Evolutionary conservation across 345 rosid genomes (phyloP).

Genomic region (Capsella bursapastoris): DNA sequence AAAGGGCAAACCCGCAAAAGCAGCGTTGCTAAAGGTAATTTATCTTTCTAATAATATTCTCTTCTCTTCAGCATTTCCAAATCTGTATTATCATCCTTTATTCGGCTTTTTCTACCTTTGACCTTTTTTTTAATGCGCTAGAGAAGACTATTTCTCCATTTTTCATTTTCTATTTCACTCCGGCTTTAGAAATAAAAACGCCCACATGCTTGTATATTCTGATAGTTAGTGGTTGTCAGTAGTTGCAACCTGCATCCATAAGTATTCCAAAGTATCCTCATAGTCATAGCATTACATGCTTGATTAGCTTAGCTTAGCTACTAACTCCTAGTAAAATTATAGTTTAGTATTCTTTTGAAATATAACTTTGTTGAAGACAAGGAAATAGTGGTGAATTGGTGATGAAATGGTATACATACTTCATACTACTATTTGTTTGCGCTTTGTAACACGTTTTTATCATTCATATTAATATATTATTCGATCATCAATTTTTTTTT

Average conservation of each 20-base stretch:
- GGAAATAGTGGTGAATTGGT: background rate
- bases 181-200: background rate
- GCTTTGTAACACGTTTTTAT: background rate
- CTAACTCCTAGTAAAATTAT: background rate
- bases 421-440: background rate
- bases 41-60: background rate
- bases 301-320: background rate
- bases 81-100: background rate
- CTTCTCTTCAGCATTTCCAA: conserved; percentile 1
- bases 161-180: background rate
- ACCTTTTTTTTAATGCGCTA: conserved; percentile 11
- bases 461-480: background rate
- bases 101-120: conserved; percentile 3
- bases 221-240: background rate
- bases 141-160: conserved; percentile 26
- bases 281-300: background rate
- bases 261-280: background rate
- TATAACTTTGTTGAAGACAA: background rate
- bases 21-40: conserved; percentile 68
- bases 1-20: conserved; percentile 72
- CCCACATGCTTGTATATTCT: conserved; percentile 5
- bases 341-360: background rate
- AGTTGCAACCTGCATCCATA: background rate
- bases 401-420: background rate
- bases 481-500: background rate